A percentile compares a stretch with the other conserved stretches of the same genome.
These are phyloP conservation scores for Neolecta irregularis DNA, from an alignment of 1,139 yeast genomes.

Conservation along the genomic window DNA sequence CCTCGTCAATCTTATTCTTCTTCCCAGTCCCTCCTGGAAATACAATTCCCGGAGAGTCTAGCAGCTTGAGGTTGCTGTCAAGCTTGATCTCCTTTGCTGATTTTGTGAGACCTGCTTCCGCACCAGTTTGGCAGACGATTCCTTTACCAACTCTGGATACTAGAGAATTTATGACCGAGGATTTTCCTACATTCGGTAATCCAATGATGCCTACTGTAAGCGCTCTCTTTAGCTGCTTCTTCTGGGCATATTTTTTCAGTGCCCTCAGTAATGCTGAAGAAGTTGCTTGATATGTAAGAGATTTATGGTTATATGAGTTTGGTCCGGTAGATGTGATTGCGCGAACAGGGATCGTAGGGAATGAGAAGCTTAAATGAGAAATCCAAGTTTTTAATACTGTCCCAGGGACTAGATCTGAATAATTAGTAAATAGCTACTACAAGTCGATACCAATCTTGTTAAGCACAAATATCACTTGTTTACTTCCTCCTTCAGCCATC, in stretches of 20 bases:
- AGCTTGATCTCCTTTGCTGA: conserved; percentile 80
- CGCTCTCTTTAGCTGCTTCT: conserved; percentile 77
- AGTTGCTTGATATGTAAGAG: conserved; percentile 45
- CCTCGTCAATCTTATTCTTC: conserved; percentile 43
- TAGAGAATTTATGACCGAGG: conserved; percentile 82
- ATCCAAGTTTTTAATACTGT: conserved; percentile 75
- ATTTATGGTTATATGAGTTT: conserved; percentile 56
- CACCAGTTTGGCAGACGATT: conserved; percentile 84
- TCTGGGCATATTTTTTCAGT: conserved; percentile 69
- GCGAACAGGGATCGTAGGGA: conserved; percentile 79
- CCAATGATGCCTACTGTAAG: conserved; percentile 92
- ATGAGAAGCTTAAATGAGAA: conserved; percentile 56
- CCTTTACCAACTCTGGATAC: conserved; percentile 61
- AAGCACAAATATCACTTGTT: conserved; percentile 68
- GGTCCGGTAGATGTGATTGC: conserved; percentile 45
- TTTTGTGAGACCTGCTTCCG: conserved; percentile 94
- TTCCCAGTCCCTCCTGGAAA: conserved; percentile 57
- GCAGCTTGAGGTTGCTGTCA: conserved; percentile 71
- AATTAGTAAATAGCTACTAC: background rate
- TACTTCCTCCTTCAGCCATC: conserved; percentile 48
- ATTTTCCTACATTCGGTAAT: conserved; percentile 90
- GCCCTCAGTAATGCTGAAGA: conserved; percentile 63
- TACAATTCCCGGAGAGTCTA: conserved; percentile 96
- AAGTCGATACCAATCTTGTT: conserved; percentile 51
- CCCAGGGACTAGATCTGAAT: conserved; percentile 55